Conservation (phyloP, 768 basidiomycete species). For the Mycena albidolilacea region DNA sequence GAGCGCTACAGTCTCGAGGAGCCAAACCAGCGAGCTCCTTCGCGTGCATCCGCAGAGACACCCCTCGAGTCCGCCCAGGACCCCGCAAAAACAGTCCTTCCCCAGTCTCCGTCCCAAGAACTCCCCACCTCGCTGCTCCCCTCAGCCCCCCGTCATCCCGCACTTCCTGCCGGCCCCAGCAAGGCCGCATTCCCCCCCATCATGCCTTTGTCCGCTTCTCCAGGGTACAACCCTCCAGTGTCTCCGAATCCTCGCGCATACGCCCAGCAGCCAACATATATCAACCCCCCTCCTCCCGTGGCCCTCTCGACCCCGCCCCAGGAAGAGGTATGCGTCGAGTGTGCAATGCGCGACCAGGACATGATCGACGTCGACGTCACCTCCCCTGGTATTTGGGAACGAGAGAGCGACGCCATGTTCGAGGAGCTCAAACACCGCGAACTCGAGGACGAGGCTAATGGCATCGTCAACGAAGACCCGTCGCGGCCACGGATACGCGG, state of each 20-base stretch:
- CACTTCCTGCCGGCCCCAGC: conserved; percentile 53
- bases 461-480: conserved; percentile 67
- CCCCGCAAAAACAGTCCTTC: conserved; percentile 43
- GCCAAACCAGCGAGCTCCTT: conserved; percentile 51
- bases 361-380: conserved; percentile 96
- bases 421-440: conserved; percentile 85
- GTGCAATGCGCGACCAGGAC: conserved; percentile 98
- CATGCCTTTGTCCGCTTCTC: conserved; percentile 72
- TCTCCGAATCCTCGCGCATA: conserved; percentile 77
- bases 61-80: conserved; percentile 45
- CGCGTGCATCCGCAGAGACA: conserved; percentile 54
- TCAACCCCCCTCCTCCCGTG: conserved; percentile 58
- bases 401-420: conserved; percentile 87
- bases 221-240: conserved; percentile 74
- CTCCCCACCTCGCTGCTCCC: conserved; percentile 54
- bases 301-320: conserved; percentile 64
- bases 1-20: conserved; percentile 71
- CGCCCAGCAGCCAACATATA: conserved; percentile 55
- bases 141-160: conserved; percentile 62
- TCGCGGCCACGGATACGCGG: conserved; percentile 76
- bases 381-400: conserved; percentile 90
- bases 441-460: conserved; percentile 73
- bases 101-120: conserved; percentile 43
- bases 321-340: conserved; percentile 95
- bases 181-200: conserved; percentile 59